Evolutionary conservation across 176 grass and related monocot species (phyloP), one percentile per base, ranked within the genome.

Genomic region (Pharus latifolius): DNA sequence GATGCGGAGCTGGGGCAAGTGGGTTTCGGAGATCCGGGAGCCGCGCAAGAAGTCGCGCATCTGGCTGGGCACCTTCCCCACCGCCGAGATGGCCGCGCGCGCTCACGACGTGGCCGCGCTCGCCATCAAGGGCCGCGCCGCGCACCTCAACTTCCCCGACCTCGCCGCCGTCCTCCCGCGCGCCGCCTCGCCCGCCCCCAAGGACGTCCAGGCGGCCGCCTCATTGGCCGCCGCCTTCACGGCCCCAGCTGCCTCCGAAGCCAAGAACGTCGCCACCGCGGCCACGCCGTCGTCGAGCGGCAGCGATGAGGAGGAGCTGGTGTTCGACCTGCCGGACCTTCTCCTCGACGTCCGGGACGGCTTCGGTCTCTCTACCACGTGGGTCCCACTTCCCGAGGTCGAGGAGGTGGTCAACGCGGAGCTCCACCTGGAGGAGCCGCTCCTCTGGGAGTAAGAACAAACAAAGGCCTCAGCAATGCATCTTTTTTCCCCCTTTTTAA

Each of bases 1-100:
- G 17, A 85, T 85, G 83, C 76, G 83, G 8, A 85, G 62, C 43
- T 85, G 83, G 83, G 83, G 83, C 3, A 85, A 85, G 52, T 85
- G 83, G 83, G 83, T 85, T 26, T 85, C 83, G 14, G 83, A 85
- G 73, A 85, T 85, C 47, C 62, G 83, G 14, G 83, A 85, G 56
- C 83, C 83, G 26, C 43, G 62, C 6, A 85, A 85, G 63, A 85
- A 85, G 69, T 85, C 83, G 4, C 40, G 83, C 23, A 85, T 85
- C 51, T 85, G 83, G 83, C 83, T 85, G n/a, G 83, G 83, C 13
- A 85, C 83, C n/a, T 85, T 74, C 70, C 69, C 83, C 2, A 45
- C 64, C 43, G 45, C 83, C 7, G 83, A 80, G 78, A 85, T 85
- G 83, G 83, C 83, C 5, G 83, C 83, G 53, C 76, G 83, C 17